These are phyloP conservation scores for Trifolium pratense DNA, from an alignment of 306 rosid species.

Conservation along the genomic window DNA sequence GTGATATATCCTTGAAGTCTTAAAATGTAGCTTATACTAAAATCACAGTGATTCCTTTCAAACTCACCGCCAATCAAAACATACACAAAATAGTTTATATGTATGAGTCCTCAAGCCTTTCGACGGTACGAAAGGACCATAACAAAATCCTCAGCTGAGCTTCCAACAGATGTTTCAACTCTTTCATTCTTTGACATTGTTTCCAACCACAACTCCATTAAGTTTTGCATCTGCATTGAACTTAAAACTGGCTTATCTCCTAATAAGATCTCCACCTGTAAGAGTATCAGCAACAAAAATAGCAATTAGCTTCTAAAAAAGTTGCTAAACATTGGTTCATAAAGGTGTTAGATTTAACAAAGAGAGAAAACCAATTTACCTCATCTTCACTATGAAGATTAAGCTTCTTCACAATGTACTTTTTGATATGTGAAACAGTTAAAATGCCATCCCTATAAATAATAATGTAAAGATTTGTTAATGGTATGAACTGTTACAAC, in stretches of 20 bases:
- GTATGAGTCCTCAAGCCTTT: conserved; percentile 33
- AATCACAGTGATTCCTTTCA: not conserved
- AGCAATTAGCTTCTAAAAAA: conserved; percentile 17
- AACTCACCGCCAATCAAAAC: not conserved
- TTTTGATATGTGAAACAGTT: conserved; percentile 55
- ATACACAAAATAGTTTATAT: not conserved
- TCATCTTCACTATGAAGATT: conserved; percentile 60
- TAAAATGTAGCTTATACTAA: not conserved
- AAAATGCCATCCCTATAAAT: conserved; percentile 54
- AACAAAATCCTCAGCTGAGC: conserved; percentile 67
- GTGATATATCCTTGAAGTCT: no score
- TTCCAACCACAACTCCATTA: conserved; percentile 58
- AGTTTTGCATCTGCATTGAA: conserved; percentile 48
- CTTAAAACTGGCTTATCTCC: conserved; percentile 52
- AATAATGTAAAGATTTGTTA: conserved; percentile 30
- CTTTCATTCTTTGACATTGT: conserved; percentile 42
- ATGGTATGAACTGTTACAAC: not conserved
- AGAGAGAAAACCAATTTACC: conserved; percentile 49
- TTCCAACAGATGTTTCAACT: conserved; percentile 49
- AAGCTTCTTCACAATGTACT: conserved; percentile 58
- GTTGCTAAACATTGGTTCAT: not conserved
- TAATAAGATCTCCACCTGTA: conserved; percentile 66
- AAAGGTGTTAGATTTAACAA: not conserved
- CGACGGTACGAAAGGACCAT: conserved; percentile 64
- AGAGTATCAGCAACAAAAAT: not conserved